Evolutionary conservation across 1,284 basidiomycete species (phyloP).

Genomic region (Sanguinoderma infundibulare): DNA sequence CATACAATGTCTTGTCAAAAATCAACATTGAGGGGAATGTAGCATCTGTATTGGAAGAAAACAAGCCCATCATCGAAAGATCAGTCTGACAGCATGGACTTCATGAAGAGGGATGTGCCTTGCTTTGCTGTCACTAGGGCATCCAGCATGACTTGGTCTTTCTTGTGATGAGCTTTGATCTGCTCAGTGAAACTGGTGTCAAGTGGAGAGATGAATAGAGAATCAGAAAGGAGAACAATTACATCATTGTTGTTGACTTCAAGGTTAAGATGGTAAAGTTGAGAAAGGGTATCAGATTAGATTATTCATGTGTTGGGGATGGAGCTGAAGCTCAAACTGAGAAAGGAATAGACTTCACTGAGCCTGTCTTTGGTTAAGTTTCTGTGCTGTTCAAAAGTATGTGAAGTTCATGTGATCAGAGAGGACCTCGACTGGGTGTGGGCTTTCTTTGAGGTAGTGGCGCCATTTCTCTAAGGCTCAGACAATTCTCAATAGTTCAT

Average conservation of each 20-base stretch:
- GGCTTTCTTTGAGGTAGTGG: constrained; percentile 19
- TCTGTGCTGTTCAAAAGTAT: constrained; percentile 11
- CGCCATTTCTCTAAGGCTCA: constrained; percentile 18
- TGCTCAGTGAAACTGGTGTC: no score
- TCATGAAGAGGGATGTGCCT: no score
- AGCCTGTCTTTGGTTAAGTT: constrained; percentile 10
- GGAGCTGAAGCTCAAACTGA: neutral
- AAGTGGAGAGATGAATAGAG: no score
- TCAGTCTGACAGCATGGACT: no score
- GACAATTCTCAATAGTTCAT: constrained; percentile 25
- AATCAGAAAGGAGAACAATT: no score
- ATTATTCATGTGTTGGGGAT: constrained; percentile 1
- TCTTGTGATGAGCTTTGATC: no score
- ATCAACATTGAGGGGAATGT: constrained; percentile 29
- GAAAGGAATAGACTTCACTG: constrained; percentile 7
- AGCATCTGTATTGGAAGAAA: neutral
- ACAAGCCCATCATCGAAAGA: no score
- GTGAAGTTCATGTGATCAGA: constrained; percentile 14
- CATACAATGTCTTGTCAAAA: constrained; percentile 30
- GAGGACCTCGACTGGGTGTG: constrained; percentile 9
- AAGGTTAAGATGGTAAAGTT: constrained; percentile 15
- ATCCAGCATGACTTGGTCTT: no score
- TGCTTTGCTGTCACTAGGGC: no score
- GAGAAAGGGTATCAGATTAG: constrained; percentile 12
- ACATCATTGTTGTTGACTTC: constrained; percentile 8